A percentile compares a stretch with the other conserved stretches of the same genome.
phyloP scores from a whole-genome alignment of 768 basidiomycete species.

The Amanita phalloides region DNA sequence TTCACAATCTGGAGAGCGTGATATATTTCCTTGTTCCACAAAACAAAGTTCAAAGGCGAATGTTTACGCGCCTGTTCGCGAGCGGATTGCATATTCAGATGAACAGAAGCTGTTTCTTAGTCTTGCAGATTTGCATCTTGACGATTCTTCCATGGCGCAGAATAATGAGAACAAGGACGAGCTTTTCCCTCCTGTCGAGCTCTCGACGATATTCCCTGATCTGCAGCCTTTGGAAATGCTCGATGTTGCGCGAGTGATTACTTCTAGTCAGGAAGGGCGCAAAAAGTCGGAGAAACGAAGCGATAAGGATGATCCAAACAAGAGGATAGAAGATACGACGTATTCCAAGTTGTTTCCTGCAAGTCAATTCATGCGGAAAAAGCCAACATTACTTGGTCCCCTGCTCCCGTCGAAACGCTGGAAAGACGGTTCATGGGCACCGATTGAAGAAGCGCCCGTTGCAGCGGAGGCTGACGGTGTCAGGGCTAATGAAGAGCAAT shows the following conservation, averaged over 20 bases:
- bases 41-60: conserved; percentile 33
- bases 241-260: conserved; percentile 29
- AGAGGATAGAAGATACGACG: conserved; percentile 69
- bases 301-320: conserved; percentile 61
- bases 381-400: conserved; percentile 78
- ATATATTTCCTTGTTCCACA: conserved; percentile 16
- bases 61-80: conserved; percentile 47
- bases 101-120: conserved; percentile 42
- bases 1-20: conserved; percentile 28
- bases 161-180: conserved; percentile 17
- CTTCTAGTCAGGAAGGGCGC: conserved; percentile 23
- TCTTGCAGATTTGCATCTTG: conserved; percentile 25
- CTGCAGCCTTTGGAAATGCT: conserved; percentile 51
- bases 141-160: conserved; percentile 10
- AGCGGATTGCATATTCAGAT: conserved; percentile 52
- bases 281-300: conserved; percentile 51
- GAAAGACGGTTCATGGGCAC: conserved; percentile 51
- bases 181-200: conserved; percentile 28
- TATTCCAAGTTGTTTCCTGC: conserved; percentile 68
- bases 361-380: conserved; percentile 68
- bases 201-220: conserved; percentile 77
- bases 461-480: conserved; percentile 29
- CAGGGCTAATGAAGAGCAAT: conserved; percentile 36
- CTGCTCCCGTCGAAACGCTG: conserved; percentile 74
- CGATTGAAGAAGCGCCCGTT: conserved; percentile 49